These are phyloP conservation scores for Erythrophleum ivorense DNA, from an alignment of 331 rosid species.

Conservation along the genomic window DNA sequence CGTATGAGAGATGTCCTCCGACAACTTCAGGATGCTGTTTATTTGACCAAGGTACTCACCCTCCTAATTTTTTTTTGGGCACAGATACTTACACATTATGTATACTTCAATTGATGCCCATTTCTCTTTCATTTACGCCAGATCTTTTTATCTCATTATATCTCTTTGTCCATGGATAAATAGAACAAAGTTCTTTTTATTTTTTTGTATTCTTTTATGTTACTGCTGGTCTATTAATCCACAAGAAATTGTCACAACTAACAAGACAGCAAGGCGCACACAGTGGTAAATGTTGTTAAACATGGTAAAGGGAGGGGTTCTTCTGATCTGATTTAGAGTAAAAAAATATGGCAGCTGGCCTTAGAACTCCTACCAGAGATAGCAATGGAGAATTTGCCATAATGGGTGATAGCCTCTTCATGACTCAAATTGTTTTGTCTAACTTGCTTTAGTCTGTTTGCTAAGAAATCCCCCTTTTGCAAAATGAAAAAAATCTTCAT, in stretches of 20 bases:
- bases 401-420: background rate
- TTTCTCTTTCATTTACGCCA: background rate
- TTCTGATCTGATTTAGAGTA: background rate
- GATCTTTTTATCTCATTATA: conserved; percentile 3
- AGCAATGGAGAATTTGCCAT: background rate
- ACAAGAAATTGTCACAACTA: conserved; percentile 11
- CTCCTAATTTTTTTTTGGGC: background rate
- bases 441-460: background rate
- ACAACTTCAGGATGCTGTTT: conserved; percentile 94
- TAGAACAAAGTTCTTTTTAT: background rate
- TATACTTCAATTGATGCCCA: background rate
- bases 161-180: conserved; percentile 4
- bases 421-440: background rate
- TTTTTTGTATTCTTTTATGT: conserved; percentile 8
- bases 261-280: background rate
- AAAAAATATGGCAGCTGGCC: background rate
- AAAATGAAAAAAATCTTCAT: background rate
- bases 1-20: conserved; percentile 70
- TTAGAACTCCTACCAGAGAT: background rate
- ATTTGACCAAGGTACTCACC: conserved; percentile 75
- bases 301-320: background rate
- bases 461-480: conserved; percentile 20
- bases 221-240: conserved; percentile 11
- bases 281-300: background rate
- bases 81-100: background rate